Conservation (phyloP, 495 filamentous ascomycete species). For the Copromyces sp. region DNA sequence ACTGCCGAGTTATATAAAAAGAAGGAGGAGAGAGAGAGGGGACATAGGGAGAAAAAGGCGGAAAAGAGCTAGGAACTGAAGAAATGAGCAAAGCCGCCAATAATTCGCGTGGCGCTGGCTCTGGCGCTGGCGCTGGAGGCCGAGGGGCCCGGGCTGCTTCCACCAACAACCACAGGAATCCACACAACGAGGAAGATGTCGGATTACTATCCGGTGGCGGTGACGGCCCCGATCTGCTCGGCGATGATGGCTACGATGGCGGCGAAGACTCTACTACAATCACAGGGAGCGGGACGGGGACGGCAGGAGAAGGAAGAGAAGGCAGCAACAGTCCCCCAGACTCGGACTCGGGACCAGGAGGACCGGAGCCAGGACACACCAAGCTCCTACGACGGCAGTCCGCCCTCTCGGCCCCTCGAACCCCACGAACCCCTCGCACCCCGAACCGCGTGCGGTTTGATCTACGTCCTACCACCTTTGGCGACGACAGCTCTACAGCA, state of each 20-base stretch:
- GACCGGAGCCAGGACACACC: background rate
- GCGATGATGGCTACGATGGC: conserved; percentile 14
- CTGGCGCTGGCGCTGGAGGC: conserved; percentile 1
- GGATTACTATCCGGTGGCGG: conserved; percentile 31
- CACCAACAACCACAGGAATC: background rate
- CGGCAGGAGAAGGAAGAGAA: background rate
- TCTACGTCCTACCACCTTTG: conserved; percentile 40
- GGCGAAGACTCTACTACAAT: conserved; percentile 20
- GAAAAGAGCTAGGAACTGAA: background rate
- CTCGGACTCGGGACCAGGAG: background rate
- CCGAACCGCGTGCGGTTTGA: conserved; percentile 84
- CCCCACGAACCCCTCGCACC: conserved; percentile 59
- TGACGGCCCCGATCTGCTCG: conserved; percentile 7
- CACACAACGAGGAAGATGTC: conserved; percentile 30
- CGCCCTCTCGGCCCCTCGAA: background rate
- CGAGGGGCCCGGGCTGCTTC: background rate
- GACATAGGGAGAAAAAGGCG: background rate
- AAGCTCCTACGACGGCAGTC: background rate
- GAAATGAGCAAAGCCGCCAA: conserved; percentile 26
- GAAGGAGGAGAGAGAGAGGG: background rate
- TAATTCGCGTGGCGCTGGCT: conserved; percentile 25
- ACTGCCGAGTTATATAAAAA: background rate
- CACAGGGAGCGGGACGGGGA: conserved; percentile 27
- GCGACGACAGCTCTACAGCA: conserved; percentile 14
- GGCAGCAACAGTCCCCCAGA: background rate